Percentiles rank a stretch among this genome's conserved stretches.
phyloP scores from a whole-genome alignment of 75 land plant species.

The Gnetum montanum region DNA sequence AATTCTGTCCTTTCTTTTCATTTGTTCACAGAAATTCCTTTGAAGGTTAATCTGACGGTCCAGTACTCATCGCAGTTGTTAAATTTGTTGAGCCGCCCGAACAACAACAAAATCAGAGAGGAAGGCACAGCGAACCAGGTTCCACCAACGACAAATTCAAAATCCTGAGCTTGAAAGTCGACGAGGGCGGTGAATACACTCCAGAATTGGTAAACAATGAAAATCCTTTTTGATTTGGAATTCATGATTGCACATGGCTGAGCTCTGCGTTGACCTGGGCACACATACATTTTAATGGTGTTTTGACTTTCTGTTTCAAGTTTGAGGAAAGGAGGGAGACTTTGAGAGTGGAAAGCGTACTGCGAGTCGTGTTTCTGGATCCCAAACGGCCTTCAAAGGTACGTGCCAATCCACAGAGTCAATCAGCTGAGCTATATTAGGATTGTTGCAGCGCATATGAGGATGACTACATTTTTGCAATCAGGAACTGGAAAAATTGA shows the following conservation, averaged over 20 bases:
- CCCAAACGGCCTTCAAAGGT: conserved; percentile 53
- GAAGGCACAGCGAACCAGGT: conserved; percentile 14
- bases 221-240: background rate
- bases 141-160: conserved; percentile 87
- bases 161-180: conserved; percentile 87
- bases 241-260: background rate
- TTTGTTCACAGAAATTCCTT: background rate
- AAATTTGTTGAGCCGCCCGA: conserved; percentile 94
- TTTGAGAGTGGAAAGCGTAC: conserved; percentile 62
- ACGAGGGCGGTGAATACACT: conserved; percentile 61
- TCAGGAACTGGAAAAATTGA: conserved; percentile 72
- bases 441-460: background rate
- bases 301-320: conserved; percentile 15
- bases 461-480: background rate
- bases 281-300: background rate
- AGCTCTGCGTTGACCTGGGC: background rate
- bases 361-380: conserved; percentile 73
- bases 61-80: conserved; percentile 42
- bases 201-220: conserved; percentile 61
- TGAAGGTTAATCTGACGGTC: conserved; percentile 1
- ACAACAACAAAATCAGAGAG: conserved; percentile 40
- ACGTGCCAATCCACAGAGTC: background rate
- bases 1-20: background rate
- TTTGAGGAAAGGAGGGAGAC: conserved; percentile 85
- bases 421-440: background rate